A percentile compares a stretch with the other conserved stretches of the same genome.
These are phyloP conservation scores for Nannochloris sp. DNA, from an alignment of 139 green algal species.

Conservation along the genomic window DNA sequence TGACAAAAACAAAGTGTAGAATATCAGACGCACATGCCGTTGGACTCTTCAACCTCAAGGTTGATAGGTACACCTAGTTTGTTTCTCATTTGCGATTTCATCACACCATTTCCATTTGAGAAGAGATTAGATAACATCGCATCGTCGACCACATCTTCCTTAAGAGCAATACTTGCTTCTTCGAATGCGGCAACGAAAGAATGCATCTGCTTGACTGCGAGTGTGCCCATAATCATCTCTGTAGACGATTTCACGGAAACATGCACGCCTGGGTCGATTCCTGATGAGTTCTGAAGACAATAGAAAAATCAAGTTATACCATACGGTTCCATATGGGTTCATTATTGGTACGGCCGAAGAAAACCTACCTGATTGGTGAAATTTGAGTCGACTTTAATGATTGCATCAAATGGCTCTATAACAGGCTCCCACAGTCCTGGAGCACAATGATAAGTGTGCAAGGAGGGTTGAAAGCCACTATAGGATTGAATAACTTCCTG, in stretches of 20 bases:
- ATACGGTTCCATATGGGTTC: not conserved
- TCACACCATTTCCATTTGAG: too few species aligned
- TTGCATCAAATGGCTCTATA: constrained; percentile 71
- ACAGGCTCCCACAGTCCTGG: constrained; percentile 73
- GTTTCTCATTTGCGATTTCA: too few species aligned
- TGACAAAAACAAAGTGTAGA: too few species aligned
- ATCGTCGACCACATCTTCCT: not conserved
- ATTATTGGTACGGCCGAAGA: too few species aligned
- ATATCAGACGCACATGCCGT: too few species aligned
- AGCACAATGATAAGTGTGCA: constrained; percentile 54
- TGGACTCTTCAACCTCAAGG: too few species aligned
- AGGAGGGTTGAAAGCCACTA: constrained; percentile 27
- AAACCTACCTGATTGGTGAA: constrained; percentile 5
- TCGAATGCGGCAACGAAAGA: constrained; percentile 30
- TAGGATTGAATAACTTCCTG: constrained; percentile 32
- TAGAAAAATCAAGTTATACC: not conserved
- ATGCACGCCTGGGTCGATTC: constrained; percentile 35
- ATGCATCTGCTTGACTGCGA: constrained; percentile 35
- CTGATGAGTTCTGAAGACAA: constrained; percentile 19
- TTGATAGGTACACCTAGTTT: too few species aligned
- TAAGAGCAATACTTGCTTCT: not conserved
- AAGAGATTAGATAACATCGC: too few species aligned
- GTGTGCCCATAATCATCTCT: constrained; percentile 42
- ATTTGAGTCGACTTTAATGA: constrained; percentile 49
- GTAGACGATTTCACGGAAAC: constrained; percentile 40